Evolutionary conservation across 139 green algal genomes (phyloP), one percentile per base, ranked within the genome.

Genomic region (Micractinium conductrix): DNA sequence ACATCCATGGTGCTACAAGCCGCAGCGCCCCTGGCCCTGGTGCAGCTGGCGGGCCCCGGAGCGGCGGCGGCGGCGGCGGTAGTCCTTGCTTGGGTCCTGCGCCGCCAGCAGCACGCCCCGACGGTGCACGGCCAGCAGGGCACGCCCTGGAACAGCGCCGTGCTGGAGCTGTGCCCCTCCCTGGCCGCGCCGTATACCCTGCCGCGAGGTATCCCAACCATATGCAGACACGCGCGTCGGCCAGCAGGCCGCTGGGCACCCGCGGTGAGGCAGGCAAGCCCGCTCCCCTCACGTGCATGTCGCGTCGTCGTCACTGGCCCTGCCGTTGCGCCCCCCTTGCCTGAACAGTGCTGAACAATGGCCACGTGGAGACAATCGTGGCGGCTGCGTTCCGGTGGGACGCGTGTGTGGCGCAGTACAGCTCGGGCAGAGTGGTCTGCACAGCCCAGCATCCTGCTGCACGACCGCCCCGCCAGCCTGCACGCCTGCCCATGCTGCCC

Each of bases 291-390:
- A n/a, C n/a, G n/a, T n/a, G n/a, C n/a, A n/a, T n/a, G n/a, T n/a
- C n/a, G n/a, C n/a, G n/a, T n/a, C n/a, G n/a, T n/a, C n/a, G n/a
- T n/a, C n/a, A n/a, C n/a, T n/a, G n/a, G n/a, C n/a, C n/a, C n/a
- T n/a, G n/a, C n/a, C n/a, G n/a, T 21, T 62, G 53, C 10, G 8
- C 53, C 53, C 8, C 53, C 53, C 5, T 62, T 58, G 48, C 48
- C 48, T 22, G 24, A 21, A 6, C 21, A 6, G 33, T 76, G 28
- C 69, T 88, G 28, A 78, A 50, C 79, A 88, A 88, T 26, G 85
- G 90, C 1, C 93, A 98, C 84, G 93, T 97, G 43, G 96, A 99
- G 89, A 99, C 96, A 22, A 99, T 99, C 69, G 92, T 95, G 62
- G 94, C 95, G 0, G 93, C 96, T 12, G 88, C 93, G 65, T 88